phyloP scores from a whole-genome alignment of 768 basidiomycete species.

The Lentinula lateritia region DNA sequence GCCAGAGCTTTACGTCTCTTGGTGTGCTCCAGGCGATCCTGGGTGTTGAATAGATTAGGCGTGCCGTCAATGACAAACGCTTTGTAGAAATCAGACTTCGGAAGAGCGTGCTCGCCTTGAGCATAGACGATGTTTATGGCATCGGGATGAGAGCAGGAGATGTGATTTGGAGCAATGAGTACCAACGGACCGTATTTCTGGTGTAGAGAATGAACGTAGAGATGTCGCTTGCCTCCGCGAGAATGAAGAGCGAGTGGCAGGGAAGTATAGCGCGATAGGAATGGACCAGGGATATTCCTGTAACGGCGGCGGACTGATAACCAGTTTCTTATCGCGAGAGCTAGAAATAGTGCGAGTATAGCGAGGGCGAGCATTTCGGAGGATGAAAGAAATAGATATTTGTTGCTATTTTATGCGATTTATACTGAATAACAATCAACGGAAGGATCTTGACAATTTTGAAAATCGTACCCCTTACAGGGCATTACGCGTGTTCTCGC shows the following conservation, averaged over 20 bases:
- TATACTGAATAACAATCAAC: neutral
- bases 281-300: conserved; percentile 1
- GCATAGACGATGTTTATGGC: conserved; percentile 5
- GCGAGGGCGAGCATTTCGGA: neutral
- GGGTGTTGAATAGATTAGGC: conserved; percentile 1
- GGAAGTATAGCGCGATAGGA: neutral
- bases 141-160: conserved; percentile 7
- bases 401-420: neutral
- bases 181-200: conserved; percentile 6
- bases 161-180: conserved; percentile 1
- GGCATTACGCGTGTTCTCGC: neutral
- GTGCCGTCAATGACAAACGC: conserved; percentile 1
- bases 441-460: conserved; percentile 2
- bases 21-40: neutral
- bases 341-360: neutral
- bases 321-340: neutral
- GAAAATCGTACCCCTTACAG: neutral
- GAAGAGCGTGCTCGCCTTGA: conserved; percentile 2
- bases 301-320: neutral
- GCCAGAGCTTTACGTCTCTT: conserved; percentile 3
- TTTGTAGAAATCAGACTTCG: conserved; percentile 8
- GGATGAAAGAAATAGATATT: neutral
- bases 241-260: neutral
- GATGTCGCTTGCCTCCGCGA: conserved; percentile 1
- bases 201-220: conserved; percentile 1